phyloP scores from a whole-genome alignment of 139 green algal species.

The Ettlia oleoabundans region DNA sequence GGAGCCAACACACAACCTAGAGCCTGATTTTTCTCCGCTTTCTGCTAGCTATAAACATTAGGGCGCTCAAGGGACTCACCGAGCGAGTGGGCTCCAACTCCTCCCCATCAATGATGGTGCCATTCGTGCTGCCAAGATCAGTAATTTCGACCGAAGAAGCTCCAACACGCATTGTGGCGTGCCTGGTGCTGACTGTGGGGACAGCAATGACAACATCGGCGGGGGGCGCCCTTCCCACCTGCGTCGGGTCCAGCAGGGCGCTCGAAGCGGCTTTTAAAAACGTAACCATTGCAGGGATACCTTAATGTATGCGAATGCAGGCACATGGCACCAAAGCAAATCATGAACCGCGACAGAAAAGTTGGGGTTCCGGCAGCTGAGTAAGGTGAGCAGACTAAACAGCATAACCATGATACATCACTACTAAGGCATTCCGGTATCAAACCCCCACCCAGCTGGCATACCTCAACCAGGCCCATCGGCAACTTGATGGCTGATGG shows the following conservation, averaged over 20 bases:
- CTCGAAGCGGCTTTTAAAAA: too few relatives aligned
- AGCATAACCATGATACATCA: too few relatives aligned
- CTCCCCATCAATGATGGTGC: conserved; percentile 65
- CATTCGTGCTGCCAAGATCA: conserved; percentile 72
- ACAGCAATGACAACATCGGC: conserved; percentile 60
- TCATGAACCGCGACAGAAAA: too few relatives aligned
- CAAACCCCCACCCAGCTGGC: background rate
- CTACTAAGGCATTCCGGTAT: too few relatives aligned
- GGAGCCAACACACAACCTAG: too few relatives aligned
- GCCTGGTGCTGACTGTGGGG: conserved; percentile 52
- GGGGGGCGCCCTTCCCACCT: conserved; percentile 49
- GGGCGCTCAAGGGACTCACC: conserved; percentile 4
- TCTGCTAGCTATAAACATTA: too few relatives aligned
- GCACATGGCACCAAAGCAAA: too few relatives aligned
- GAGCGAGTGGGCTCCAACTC: conserved; percentile 57
- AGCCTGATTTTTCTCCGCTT: too few relatives aligned
- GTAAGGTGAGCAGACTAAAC: too few relatives aligned
- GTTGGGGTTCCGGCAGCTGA: too few relatives aligned
- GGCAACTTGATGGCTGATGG: conserved; percentile 43
- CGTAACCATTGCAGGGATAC: too few relatives aligned
- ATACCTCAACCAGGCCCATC: conserved; percentile 28
- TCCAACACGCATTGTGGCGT: conserved; percentile 52
- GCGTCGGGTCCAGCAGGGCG: background rate
- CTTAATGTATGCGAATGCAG: too few relatives aligned
- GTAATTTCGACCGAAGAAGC: conserved; percentile 46